phyloP scores from a whole-genome alignment of 345 rosid species.

The Mercurialis annua region DNA sequence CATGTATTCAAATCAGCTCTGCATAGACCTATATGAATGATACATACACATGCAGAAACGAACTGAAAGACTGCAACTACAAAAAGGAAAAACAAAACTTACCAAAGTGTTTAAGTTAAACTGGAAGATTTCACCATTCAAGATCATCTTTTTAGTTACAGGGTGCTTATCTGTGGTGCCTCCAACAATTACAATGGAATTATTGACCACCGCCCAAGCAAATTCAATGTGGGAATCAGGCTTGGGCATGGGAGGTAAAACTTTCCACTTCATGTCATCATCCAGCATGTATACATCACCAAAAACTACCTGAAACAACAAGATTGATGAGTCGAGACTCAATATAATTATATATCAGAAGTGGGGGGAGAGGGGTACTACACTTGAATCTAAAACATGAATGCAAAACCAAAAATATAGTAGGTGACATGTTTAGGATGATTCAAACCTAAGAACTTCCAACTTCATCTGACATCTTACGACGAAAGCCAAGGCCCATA shows the following conservation, averaged over 20 bases:
- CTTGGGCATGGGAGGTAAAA: slow-evolving; percentile 74
- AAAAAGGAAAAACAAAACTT: slow-evolving; percentile 18
- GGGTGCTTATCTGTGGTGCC: slow-evolving; percentile 98
- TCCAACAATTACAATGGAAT: slow-evolving; percentile 78
- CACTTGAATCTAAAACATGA: background rate
- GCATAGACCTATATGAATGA: background rate
- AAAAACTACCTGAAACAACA: slow-evolving; percentile 67
- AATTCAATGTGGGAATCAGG: slow-evolving; percentile 94
- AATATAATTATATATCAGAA: background rate
- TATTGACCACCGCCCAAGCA: slow-evolving; percentile 89
- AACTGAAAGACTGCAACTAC: background rate
- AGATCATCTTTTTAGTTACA: slow-evolving; percentile 81
- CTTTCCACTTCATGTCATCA: slow-evolving; percentile 87
- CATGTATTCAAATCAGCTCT: background rate
- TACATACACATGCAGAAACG: background rate
- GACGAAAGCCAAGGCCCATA: background rate
- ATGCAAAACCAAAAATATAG: background rate
- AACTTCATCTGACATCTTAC: background rate
- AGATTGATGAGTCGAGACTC: background rate
- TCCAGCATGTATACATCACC: slow-evolving; percentile 87
- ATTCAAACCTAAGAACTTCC: background rate
- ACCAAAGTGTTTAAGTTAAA: slow-evolving; percentile 76
- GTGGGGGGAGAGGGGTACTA: background rate
- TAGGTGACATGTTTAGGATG: background rate
- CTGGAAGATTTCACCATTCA: slow-evolving; percentile 77